phyloP scores from a whole-genome alignment of 331 rosid species.

The Phaseolus coccineus region DNA sequence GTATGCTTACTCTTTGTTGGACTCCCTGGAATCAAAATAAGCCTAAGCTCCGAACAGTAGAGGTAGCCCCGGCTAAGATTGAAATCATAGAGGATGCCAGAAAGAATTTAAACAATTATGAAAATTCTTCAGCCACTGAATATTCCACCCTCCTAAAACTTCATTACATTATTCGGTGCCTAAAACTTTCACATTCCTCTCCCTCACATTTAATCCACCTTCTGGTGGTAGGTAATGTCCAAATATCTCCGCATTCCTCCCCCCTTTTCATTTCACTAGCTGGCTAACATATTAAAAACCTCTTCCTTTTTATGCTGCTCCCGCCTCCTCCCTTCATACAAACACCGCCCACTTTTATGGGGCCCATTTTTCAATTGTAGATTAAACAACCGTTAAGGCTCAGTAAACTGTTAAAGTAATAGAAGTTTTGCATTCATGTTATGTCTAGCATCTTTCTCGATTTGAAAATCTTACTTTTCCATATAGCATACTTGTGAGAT shows the following conservation, averaged over 20 bases:
- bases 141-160: constrained; percentile 1
- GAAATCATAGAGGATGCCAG: constrained; percentile 24
- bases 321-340: background rate
- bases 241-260: constrained; percentile 2
- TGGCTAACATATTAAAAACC: background rate
- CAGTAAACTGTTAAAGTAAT: constrained; percentile 1
- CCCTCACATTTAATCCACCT: constrained; percentile 4
- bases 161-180: constrained; percentile 12
- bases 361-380: background rate
- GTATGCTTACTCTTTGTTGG: constrained; percentile 5
- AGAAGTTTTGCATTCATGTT: constrained; percentile 17
- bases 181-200: background rate
- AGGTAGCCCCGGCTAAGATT: background rate
- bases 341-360: background rate
- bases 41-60: constrained; percentile 2
- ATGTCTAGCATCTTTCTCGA: background rate
- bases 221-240: background rate
- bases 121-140: background rate
- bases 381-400: background rate
- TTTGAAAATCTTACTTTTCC: constrained; percentile 5
- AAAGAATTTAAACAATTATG: constrained; percentile 8
- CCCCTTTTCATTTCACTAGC: background rate
- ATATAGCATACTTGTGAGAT: background rate
- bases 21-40: background rate
- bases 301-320: background rate